Evolutionary conservation across 2,329 filamentous ascomycete species (phyloP).

Genomic region (Fusarium sp.): DNA sequence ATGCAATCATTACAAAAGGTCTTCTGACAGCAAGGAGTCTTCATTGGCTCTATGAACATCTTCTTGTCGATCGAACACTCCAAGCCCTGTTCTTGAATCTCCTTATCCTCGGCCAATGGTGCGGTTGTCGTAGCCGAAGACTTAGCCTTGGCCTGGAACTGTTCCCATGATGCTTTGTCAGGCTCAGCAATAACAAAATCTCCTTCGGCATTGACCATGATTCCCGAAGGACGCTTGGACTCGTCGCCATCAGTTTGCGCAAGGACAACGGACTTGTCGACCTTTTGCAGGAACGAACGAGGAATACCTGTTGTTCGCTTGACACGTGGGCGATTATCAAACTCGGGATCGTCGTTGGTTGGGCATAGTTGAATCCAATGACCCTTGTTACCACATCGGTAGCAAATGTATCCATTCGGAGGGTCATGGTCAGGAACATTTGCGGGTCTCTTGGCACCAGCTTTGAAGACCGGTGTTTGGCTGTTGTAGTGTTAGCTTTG

Average conservation of each 20-base stretch:
- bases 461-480: constrained; percentile 72
- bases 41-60: constrained; percentile 98
- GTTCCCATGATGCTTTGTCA: constrained; percentile 95
- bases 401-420: constrained; percentile 94
- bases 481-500: constrained; percentile 57
- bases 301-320: constrained; percentile 98
- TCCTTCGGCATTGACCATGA: constrained; percentile 98
- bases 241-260: constrained; percentile 81
- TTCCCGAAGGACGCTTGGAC: constrained; percentile 85
- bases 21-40: constrained; percentile 97
- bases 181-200: constrained; percentile 97
- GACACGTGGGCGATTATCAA: constrained; percentile 91
- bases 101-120: constrained; percentile 82
- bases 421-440: constrained; percentile 93
- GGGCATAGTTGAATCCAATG: constrained; percentile 99
- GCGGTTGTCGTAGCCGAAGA: constrained; percentile 86
- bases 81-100: constrained; percentile 86
- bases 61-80: constrained; percentile 97
- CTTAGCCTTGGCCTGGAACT: constrained; percentile 95
- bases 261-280: constrained; percentile 87
- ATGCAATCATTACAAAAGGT: constrained; percentile 99
- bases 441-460: constrained; percentile 72
- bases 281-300: constrained; percentile 92
- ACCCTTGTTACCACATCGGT: constrained; percentile 96
- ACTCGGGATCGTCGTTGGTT: constrained; percentile 97